phyloP scores from a whole-genome alignment of 257 asterid species.

The Nicotiana attenuata region DNA sequence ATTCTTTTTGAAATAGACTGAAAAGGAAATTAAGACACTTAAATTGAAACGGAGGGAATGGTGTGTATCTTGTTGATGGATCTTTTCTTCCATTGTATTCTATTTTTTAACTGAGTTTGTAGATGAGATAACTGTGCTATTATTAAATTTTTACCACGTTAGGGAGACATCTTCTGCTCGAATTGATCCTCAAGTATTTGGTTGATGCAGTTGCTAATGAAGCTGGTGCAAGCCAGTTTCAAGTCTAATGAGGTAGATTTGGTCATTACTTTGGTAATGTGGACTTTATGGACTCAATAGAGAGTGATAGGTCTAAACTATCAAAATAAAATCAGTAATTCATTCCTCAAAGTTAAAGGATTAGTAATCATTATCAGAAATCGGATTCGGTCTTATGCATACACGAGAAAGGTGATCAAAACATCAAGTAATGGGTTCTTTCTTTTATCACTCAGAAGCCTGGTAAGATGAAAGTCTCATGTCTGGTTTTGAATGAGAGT shows the following conservation, averaged over 20 bases:
- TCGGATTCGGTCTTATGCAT: not conserved
- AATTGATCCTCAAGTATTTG: not conserved
- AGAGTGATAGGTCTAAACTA: not conserved
- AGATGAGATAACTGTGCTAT: not conserved
- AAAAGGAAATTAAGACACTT: no score
- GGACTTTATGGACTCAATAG: not conserved
- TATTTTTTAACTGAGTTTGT: not conserved
- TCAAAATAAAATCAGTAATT: not conserved
- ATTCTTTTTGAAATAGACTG: no score
- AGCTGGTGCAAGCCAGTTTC: not conserved
- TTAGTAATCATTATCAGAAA: not conserved
- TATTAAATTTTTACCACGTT: not conserved
- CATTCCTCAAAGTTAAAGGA: not conserved
- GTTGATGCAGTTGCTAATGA: not conserved
- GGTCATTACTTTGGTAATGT: not conserved
- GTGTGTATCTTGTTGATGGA: not conserved
- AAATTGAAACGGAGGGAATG: no score
- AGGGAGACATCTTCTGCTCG: not conserved
- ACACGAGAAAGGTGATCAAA: not conserved
- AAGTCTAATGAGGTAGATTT: constrained; percentile 2
- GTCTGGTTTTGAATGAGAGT: not conserved
- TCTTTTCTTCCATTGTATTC: not conserved
- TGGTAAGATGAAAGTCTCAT: not conserved
- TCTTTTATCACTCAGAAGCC: not conserved
- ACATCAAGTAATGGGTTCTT: not conserved